Evolutionary conservation across 2,329 filamentous ascomycete species (phyloP).

Genomic region (Macrophomina tecta): DNA sequence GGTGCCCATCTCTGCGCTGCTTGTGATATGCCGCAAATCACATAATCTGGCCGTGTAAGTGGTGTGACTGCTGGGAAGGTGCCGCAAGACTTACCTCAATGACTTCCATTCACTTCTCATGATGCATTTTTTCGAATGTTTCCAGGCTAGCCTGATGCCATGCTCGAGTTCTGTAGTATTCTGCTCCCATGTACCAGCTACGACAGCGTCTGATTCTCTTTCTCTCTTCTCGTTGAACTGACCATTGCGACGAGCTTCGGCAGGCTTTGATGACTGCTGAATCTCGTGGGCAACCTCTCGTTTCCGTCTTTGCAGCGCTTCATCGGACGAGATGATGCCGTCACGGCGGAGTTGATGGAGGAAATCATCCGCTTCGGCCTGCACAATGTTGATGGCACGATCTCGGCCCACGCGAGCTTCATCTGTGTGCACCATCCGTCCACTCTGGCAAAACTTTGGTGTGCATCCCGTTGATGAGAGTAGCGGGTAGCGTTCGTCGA

Average conservation of each 20-base stretch:
- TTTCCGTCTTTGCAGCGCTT: conserved; percentile 24
- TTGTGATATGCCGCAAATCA: conserved; percentile 34
- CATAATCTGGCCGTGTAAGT: conserved; percentile 27
- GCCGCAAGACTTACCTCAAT: background rate
- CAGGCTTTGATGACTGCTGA: conserved; percentile 18
- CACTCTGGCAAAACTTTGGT: conserved; percentile 34
- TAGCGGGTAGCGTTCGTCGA: conserved; percentile 24
- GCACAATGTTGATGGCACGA: conserved; percentile 30
- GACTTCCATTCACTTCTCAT: conserved; percentile 35
- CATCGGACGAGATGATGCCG: conserved; percentile 30
- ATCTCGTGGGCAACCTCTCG: conserved; percentile 29
- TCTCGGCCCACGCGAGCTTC: conserved; percentile 34
- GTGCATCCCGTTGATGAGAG: conserved; percentile 36
- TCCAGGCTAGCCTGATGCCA: conserved; percentile 35
- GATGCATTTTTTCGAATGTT: conserved; percentile 38
- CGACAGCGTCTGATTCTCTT: background rate
- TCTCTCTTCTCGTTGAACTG: background rate
- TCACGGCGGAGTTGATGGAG: conserved; percentile 31
- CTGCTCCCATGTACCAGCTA: conserved; percentile 32
- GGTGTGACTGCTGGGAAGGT: background rate
- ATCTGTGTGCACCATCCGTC: conserved; percentile 33
- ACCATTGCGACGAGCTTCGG: background rate
- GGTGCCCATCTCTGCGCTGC: conserved; percentile 35
- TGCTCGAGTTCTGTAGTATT: conserved; percentile 31
- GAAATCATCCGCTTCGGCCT: conserved; percentile 33